Conservation (phyloP, 2,329 filamentous ascomycete species). For the Cordyceps farinosa region DNA sequence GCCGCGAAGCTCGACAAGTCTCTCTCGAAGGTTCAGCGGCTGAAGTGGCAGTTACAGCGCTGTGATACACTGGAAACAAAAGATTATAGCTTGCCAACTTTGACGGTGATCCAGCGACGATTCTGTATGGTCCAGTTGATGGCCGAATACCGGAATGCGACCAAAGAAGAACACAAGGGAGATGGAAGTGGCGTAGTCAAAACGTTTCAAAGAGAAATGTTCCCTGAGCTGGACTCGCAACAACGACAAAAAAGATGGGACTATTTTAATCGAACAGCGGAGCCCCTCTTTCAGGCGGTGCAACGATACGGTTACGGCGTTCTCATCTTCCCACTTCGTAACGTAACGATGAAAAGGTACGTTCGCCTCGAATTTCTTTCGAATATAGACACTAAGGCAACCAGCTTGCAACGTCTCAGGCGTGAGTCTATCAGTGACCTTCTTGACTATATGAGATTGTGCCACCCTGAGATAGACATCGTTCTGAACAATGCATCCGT, state of each 20-base stretch:
- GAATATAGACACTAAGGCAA: not conserved
- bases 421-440: constrained; percentile 1
- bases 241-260: not conserved
- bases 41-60: constrained; percentile 1
- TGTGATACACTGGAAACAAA: constrained; percentile 1
- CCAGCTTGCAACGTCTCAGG: not conserved
- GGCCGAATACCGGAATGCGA: constrained; percentile 3
- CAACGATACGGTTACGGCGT: constrained; percentile 2
- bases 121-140: constrained; percentile 11
- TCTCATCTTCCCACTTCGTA: not conserved
- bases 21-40: not conserved
- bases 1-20: not conserved
- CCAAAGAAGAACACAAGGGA: not conserved
- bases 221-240: not conserved
- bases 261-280: not conserved
- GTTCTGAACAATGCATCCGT: not conserved
- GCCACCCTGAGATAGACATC: not conserved
- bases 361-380: not conserved
- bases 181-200: not conserved
- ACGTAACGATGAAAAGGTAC: not conserved
- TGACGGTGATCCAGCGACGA: constrained; percentile 1
- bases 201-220: not conserved
- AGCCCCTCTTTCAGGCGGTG: not conserved
- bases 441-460: not conserved
- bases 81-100: constrained; percentile 2